phyloP scores from a whole-genome alignment of 441 rosid species.

The Pelargonium cotyledonis region DNA sequence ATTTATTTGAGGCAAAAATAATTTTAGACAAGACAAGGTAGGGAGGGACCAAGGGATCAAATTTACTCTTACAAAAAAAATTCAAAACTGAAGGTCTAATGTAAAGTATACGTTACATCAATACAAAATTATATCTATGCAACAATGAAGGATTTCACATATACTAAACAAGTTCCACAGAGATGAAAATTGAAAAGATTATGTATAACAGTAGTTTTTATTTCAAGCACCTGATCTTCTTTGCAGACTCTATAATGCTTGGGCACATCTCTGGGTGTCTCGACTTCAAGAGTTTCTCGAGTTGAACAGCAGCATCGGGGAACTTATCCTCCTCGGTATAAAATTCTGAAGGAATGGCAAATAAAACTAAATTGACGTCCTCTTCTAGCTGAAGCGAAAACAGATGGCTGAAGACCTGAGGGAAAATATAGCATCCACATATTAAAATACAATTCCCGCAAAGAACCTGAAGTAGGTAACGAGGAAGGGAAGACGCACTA shows the following conservation, averaged over 20 bases:
- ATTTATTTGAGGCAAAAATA: too few species aligned
- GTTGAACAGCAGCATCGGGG: conserved; percentile 38
- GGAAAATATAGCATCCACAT: conserved; percentile 1
- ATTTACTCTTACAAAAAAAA: too few species aligned
- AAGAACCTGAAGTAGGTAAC: not conserved
- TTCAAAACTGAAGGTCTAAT: too few species aligned
- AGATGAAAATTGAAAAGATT: not conserved
- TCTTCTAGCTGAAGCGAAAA: conserved; percentile 76
- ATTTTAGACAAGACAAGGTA: too few species aligned
- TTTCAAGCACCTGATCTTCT: conserved; percentile 52
- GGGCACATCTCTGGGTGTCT: conserved; percentile 47
- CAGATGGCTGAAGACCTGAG: conserved; percentile 64
- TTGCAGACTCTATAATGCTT: conserved; percentile 49
- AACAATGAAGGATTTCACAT: too few species aligned
- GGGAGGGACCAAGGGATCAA: too few species aligned
- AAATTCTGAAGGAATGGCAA: conserved; percentile 51
- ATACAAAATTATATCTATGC: too few species aligned
- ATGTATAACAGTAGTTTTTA: conserved; percentile 17
- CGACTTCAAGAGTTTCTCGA: conserved; percentile 50
- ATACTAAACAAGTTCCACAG: not conserved
- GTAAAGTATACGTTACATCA: too few species aligned
- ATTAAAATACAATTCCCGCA: not conserved
- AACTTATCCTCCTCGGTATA: conserved; percentile 35
- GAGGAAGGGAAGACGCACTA: not conserved
- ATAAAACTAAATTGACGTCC: conserved; percentile 72